A percentile compares a stretch with the other conserved stretches of the same genome.
phyloP scores from a whole-genome alignment of 2,329 filamentous ascomycete genomes.

The Claviceps digitariae region DNA sequence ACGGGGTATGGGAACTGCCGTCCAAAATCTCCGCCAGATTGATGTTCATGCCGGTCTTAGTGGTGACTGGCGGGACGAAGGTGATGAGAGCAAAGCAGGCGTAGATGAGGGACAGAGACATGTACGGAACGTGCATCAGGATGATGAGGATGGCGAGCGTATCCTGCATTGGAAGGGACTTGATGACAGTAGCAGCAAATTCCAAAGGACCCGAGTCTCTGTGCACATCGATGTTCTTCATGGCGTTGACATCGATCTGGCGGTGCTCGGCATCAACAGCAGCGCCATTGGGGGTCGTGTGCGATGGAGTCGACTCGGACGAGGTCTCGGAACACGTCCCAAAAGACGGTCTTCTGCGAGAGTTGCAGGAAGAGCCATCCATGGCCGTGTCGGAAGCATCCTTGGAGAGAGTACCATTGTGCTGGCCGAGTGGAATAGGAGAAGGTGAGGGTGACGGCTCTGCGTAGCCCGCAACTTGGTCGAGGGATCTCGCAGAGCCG shows the following conservation, averaged over 20 bases:
- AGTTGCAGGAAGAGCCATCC: conserved; percentile 29
- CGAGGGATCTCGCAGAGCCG: conserved; percentile 22
- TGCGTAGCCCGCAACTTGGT: conserved; percentile 18
- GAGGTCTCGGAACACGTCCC: conserved; percentile 40
- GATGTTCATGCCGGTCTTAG: conserved; percentile 63
- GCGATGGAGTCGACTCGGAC: conserved; percentile 36
- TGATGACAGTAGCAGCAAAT: conserved; percentile 73
- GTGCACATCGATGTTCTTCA: conserved; percentile 54
- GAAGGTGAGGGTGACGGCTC: conserved; percentile 15
- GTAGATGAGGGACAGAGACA: conserved; percentile 79
- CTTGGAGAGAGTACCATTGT: conserved; percentile 24
- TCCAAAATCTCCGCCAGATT: conserved; percentile 89
- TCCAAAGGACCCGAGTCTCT: conserved; percentile 61
- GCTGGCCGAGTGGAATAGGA: conserved; percentile 9
- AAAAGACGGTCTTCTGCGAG: conserved; percentile 33
- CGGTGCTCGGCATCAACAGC: conserved; percentile 39
- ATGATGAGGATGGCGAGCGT: conserved; percentile 95
- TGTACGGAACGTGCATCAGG: conserved; percentile 79
- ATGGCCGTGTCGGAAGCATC: conserved; percentile 10
- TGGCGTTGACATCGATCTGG: conserved; percentile 56
- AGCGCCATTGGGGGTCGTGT: conserved; percentile 23
- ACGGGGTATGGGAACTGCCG: conserved; percentile 72
- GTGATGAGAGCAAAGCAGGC: conserved; percentile 86
- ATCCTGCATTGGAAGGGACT: conserved; percentile 81
- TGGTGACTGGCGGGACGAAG: conserved; percentile 73